phyloP scores from a whole-genome alignment of 495 filamentous ascomycete species.

The Podospora didyma region DNA sequence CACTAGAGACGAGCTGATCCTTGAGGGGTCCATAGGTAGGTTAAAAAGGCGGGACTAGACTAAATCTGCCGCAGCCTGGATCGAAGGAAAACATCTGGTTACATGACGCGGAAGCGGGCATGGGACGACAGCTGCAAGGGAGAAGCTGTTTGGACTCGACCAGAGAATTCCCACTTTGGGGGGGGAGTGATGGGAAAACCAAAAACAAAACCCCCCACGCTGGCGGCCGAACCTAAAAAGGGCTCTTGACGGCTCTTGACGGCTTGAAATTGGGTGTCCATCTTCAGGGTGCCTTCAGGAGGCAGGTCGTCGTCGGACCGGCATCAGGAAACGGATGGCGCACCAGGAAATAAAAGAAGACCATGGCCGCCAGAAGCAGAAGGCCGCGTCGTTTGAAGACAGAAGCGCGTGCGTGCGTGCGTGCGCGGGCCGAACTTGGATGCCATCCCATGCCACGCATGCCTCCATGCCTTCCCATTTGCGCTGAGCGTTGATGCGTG shows the following conservation, averaged over 20 bases:
- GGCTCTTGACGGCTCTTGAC: constrained; percentile 8
- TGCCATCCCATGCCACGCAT: not conserved
- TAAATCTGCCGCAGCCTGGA: too few species aligned
- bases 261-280: constrained; percentile 13
- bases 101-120: too few species aligned
- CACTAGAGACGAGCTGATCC: too few species aligned
- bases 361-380: not conserved
- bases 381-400: not conserved
- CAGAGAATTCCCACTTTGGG: too few species aligned
- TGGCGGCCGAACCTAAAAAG: constrained; percentile 9
- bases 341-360: constrained; percentile 5
- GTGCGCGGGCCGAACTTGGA: constrained; percentile 8
- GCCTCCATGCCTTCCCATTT: not conserved
- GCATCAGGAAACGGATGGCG: constrained; percentile 14
- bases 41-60: too few species aligned
- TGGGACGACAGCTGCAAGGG: too few species aligned
- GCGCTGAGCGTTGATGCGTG: not conserved
- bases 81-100: too few species aligned
- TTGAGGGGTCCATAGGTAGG: too few species aligned
- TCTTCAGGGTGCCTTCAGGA: not conserved
- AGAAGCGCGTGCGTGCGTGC: not conserved
- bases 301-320: constrained; percentile 8
- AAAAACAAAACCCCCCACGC: constrained; percentile 8
- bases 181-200: too few species aligned
- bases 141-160: too few species aligned